phyloP scores from a whole-genome alignment of 2,329 filamentous ascomycete species.

The Juglanconis sp. region DNA sequence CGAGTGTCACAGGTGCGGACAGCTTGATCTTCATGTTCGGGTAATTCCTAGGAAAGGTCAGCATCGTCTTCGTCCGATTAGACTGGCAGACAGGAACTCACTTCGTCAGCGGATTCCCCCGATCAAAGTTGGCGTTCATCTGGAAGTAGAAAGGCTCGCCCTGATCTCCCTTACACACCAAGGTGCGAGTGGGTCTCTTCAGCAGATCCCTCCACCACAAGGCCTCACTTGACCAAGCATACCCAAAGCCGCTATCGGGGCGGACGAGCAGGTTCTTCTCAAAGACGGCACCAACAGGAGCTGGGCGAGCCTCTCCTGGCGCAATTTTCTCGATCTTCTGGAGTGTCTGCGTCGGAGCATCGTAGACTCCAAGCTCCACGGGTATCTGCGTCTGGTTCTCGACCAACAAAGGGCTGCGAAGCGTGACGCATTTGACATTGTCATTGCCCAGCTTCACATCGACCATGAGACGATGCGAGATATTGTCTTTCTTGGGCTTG shows the following conservation, averaged over 20 bases:
- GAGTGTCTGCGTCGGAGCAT: conserved; percentile 79
- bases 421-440: conserved; percentile 97
- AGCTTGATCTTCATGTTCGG: conserved; percentile 93
- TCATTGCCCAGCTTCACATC: conserved; percentile 88
- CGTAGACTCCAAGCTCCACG: conserved; percentile 88
- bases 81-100: conserved; percentile 34
- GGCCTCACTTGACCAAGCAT: conserved; percentile 86
- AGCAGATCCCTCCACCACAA: conserved; percentile 92
- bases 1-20: conserved; percentile 87
- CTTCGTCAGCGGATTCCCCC: conserved; percentile 75
- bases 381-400: conserved; percentile 98
- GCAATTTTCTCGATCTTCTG: conserved; percentile 97
- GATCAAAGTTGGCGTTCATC: conserved; percentile 81
- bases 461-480: conserved; percentile 85
- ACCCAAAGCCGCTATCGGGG: conserved; percentile 94
- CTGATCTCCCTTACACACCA: conserved; percentile 84
- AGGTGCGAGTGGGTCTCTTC: conserved; percentile 76
- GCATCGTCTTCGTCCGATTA: conserved; percentile 7
- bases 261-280: conserved; percentile 84
- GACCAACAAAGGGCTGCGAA: conserved; percentile 84
- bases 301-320: conserved; percentile 83
- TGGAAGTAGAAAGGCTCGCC: conserved; percentile 96
- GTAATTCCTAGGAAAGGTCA: conserved; percentile 61
- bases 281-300: conserved; percentile 87
- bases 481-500: conserved; percentile 78